Percentiles rank a stretch among this genome's conserved stretches.
Conservation (phyloP, 352 stramenopile genomes). For the Phytophthora litchii region DNA sequence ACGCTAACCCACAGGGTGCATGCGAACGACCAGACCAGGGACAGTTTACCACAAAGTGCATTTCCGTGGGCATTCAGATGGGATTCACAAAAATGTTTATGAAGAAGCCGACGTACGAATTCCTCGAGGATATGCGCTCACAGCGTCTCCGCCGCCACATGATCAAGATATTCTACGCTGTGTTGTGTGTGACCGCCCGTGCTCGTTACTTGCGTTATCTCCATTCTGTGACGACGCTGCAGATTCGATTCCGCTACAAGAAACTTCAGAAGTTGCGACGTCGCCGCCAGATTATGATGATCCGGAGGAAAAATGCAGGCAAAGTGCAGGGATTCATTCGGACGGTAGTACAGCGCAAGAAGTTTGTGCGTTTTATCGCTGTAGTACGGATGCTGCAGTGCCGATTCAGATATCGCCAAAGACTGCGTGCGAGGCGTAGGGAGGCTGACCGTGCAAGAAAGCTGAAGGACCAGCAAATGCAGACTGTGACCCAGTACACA, state of each 20-base stretch:
- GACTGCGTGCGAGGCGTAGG: conserved; percentile 30
- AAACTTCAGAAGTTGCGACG: conserved; percentile 40
- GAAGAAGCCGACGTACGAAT: conserved; percentile 90
- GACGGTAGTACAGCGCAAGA: conserved; percentile 55
- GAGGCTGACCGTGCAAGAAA: conserved; percentile 29
- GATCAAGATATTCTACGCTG: conserved; percentile 73
- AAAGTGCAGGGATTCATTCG: conserved; percentile 64
- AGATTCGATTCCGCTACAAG: conserved; percentile 69
- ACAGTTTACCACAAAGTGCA: conserved; percentile 65
- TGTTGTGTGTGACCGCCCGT: conserved; percentile 65
- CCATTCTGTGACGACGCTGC: conserved; percentile 54
- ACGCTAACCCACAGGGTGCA: conserved; percentile 76
- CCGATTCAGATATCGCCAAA: conserved; percentile 62
- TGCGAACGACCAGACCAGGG: conserved; percentile 75
- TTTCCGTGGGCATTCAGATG: conserved; percentile 88
- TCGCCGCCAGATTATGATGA: conserved; percentile 39
- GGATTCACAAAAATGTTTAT: conserved; percentile 97
- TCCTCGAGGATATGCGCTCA: conserved; percentile 89
- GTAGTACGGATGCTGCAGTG: conserved; percentile 74
- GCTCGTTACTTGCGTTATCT: conserved; percentile 65
- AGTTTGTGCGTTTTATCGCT: conserved; percentile 56
- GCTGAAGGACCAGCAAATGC: conserved; percentile 38
- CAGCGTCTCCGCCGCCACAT: conserved; percentile 72
- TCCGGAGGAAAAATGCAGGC: conserved; percentile 48
- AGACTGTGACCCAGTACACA: conserved; percentile 51